Conservation (phyloP, 2,329 filamentous ascomycete genomes). For the Botrytis galanthina region DNA sequence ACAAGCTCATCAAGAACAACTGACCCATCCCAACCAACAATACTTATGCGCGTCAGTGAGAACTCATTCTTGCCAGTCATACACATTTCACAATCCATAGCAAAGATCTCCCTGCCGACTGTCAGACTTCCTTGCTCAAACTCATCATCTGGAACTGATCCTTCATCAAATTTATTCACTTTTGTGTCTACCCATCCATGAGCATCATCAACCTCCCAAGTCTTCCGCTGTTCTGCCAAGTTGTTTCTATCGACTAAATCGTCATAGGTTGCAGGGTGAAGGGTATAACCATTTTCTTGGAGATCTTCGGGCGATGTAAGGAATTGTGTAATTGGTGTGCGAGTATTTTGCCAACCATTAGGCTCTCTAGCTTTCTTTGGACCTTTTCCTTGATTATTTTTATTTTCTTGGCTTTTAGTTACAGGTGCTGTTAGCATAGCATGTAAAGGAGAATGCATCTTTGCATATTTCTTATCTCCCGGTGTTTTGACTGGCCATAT, state of each 20-base stretch:
- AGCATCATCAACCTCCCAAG: conserved; percentile 46
- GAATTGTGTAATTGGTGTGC: conserved; percentile 80
- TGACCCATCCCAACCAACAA: conserved; percentile 81
- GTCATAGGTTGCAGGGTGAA: conserved; percentile 74
- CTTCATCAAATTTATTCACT: conserved; percentile 65
- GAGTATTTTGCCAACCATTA: conserved; percentile 67
- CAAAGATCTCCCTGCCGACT: conserved; percentile 73
- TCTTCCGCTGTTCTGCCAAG: conserved; percentile 52
- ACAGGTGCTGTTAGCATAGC: conserved; percentile 76
- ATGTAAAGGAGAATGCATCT: conserved; percentile 82
- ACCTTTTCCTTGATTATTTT: conserved; percentile 48
- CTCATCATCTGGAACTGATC: conserved; percentile 63
- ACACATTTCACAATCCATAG: conserved; percentile 97
- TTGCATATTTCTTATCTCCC: conserved; percentile 76
- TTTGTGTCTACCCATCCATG: conserved; percentile 81
- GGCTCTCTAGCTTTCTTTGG: conserved; percentile 62
- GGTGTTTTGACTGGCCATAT: conserved; percentile 87
- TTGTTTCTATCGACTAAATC: conserved; percentile 54
- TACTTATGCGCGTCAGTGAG: conserved; percentile 83
- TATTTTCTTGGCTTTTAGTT: conserved; percentile 62
- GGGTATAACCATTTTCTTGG: conserved; percentile 75
- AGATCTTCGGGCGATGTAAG: conserved; percentile 71
- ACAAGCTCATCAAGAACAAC: conserved; percentile 87
- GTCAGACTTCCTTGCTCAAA: conserved; percentile 81
- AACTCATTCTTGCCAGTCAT: conserved; percentile 76